Evolutionary conservation across 768 basidiomycete genomes (phyloP), one percentile per base, ranked within the genome.

Genomic region (Collybia mongolica): DNA sequence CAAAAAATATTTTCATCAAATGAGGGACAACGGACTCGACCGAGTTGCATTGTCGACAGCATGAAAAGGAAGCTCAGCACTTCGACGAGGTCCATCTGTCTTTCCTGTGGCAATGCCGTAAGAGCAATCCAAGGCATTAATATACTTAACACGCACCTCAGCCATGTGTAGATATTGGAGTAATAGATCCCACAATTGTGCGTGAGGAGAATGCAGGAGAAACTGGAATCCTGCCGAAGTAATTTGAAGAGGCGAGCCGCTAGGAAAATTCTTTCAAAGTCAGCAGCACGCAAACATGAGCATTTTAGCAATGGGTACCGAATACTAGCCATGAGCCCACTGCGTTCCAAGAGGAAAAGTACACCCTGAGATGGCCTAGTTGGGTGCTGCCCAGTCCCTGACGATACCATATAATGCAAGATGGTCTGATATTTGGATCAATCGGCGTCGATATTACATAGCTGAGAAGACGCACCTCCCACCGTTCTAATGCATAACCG

Each of bases 361-460:
- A 98, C 94, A 17, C 86, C 89, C 54, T 84, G 82, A 0, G 90
- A 90, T 5, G 94, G 93, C 63, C 81, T 83, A 6, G 84, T 71
- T 20, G 88, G 82, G 32, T 79, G 72, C 63, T 89, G 82, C n/a
- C 84, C 90, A 23, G 82, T 83, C 11, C 85, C 90, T 26, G 90
- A 96, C 7, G 92, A 94, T 3, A 99, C 97, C 94, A 99, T 97
- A 63, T 91, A 98, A 68, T 98, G 93, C 39, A 98, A 77, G 60
- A 98, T 96, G 0, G 93, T 94, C 94, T 98, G 54, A 24, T 23
- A 29, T 40, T 37, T 54, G 45, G 53, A 36, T 43, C 37, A 41
- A 28, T 45, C 18, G 14, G 28, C 37, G 18, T 19, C 12, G 44
- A 17, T 22, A 18, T 20, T 48, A 14, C 20, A 20, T 19, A 49